Evolutionary conservation across 768 basidiomycete species (phyloP), one percentile per base, ranked within the genome.

Genomic region (Agrocybe pediades): DNA sequence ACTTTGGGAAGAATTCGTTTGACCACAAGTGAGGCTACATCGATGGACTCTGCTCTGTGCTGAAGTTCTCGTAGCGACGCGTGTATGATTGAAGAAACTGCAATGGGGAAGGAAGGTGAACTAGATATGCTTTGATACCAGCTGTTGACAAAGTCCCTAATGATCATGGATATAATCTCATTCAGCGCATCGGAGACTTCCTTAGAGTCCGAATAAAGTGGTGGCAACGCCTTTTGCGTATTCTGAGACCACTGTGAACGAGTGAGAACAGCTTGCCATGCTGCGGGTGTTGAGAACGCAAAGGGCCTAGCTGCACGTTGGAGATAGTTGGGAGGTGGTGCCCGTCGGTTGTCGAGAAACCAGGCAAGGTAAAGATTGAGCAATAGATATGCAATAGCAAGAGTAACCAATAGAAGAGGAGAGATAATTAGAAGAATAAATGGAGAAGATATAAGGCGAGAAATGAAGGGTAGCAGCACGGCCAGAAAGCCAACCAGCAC

Each of bases 91-190:
- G 75, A 73, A 2, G 94, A 91, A 45, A 96, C 87, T 8, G 93
- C 88, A 54, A 83, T 79, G 17, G 96, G 95, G 67, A 99, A 98
- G 3, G 92, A 84, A 3, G 90, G 85, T 0, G 93, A 95, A 9
- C 86, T 79, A 5, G 96, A 98, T 30, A 98, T 77, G 16, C 84
- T 82, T 59, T 79, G 78, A 75, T 96, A 99, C 96, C 96, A 99
- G 11, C 82, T 82, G 49, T 87, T 72, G 17, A 99, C 85, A 67
- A 97, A 98, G 73, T 95, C 92, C 46, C 89, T 78, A 21, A 92
- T 84, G 55, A 92, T 80, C 64, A 93, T 79, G n/a, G 81, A 79
- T 48, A 96, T 80, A 47, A 96, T 81, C 26, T 89, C 87, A 58
- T 95, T 89, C 8, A 96, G 64, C 16, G 84, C 79, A n/a, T 81